phyloP scores from a whole-genome alignment of 345 rosid species.

The Euphorbia lathyris region DNA sequence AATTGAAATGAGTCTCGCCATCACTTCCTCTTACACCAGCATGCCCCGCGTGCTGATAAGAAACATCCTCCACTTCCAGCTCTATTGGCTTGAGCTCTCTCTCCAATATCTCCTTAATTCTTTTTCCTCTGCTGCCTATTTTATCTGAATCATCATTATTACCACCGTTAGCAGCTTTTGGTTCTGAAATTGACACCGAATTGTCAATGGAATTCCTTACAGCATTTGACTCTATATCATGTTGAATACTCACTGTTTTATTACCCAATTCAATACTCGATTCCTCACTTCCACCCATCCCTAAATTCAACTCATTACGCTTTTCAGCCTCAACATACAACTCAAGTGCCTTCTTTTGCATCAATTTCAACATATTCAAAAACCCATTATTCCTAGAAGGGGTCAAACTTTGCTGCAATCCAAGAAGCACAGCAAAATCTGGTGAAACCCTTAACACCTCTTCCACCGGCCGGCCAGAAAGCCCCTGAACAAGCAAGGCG shows the following conservation, averaged over 20 bases:
- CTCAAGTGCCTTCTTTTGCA: constrained; percentile 79
- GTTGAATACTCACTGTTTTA: not conserved
- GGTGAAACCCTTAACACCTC: constrained; percentile 76
- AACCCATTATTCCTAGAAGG: constrained; percentile 92
- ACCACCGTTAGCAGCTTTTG: constrained; percentile 16
- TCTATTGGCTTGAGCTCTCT: constrained; percentile 64
- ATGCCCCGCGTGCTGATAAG: constrained; percentile 95
- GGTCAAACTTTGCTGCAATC: constrained; percentile 79
- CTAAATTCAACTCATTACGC: constrained; percentile 20
- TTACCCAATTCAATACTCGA: not conserved
- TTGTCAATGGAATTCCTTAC: constrained; percentile 19
- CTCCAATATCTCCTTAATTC: constrained; percentile 69
- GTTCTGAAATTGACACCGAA: constrained; percentile 4
- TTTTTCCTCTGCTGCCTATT: constrained; percentile 62
- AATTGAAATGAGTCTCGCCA: constrained; percentile 84
- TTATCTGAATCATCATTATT: constrained; percentile 19
- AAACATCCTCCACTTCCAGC: constrained; percentile 72
- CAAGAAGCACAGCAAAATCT: constrained; percentile 71
- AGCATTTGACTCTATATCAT: constrained; percentile 10
- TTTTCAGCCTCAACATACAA: constrained; percentile 42
- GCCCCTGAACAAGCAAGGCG: constrained; percentile 80
- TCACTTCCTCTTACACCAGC: constrained; percentile 77
- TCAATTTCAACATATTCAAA: constrained; percentile 84
- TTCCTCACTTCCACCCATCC: not conserved
- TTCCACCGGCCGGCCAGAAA: constrained; percentile 67